Evolutionary conservation across 2,329 filamentous ascomycete species (phyloP).

Genomic region (Purpureocillium lavendulum): DNA sequence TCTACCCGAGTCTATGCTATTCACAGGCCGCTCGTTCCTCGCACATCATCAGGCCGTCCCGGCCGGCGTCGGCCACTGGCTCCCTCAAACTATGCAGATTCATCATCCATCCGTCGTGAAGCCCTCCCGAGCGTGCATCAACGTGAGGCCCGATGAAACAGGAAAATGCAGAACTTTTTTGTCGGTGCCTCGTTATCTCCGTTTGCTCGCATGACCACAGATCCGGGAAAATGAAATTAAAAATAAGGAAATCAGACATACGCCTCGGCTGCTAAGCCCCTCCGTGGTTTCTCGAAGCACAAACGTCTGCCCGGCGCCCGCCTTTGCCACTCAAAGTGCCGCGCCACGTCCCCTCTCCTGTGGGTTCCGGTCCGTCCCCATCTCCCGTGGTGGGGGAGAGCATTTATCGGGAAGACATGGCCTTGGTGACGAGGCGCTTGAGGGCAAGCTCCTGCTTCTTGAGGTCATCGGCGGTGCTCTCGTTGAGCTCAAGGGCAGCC

Average conservation of each 20-base stretch:
- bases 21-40: constrained; percentile 16
- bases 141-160: constrained; percentile 16
- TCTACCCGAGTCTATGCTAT: constrained; percentile 29
- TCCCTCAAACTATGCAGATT: constrained; percentile 9
- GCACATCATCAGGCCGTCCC: constrained; percentile 8
- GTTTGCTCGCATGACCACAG: constrained; percentile 21
- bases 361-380: constrained; percentile 1
- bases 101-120: constrained; percentile 16
- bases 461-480: constrained; percentile 83
- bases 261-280: constrained; percentile 5
- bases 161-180: constrained; percentile 25
- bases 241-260: constrained; percentile 15
- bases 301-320: not conserved
- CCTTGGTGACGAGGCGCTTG: constrained; percentile 98
- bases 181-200: constrained; percentile 21
- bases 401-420: constrained; percentile 81
- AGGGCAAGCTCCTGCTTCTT: constrained; percentile 99
- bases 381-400: not conserved
- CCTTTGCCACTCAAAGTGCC: not conserved
- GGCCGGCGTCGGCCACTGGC: constrained; percentile 2
- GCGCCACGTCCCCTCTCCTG: constrained; percentile 1
- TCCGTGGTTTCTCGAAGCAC: constrained; percentile 1
- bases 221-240: constrained; percentile 15
- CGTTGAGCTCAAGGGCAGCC: constrained; percentile 93
- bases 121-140: constrained; percentile 14